Conservation (phyloP, 768 basidiomycete genomes). For the Postia placenta region DNA sequence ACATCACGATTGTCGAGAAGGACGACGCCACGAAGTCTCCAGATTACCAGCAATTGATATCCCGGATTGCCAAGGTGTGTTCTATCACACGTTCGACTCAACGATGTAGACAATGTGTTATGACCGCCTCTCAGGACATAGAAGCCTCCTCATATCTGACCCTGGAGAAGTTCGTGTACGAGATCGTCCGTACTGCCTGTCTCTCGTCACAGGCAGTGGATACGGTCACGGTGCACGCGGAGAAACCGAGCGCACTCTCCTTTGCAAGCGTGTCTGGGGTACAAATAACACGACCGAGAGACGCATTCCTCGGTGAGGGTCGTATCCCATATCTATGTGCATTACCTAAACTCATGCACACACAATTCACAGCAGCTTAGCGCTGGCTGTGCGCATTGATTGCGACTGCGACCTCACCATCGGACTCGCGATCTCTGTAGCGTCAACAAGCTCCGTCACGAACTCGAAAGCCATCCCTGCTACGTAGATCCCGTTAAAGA, state of each 20-base stretch:
- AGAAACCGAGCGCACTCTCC: slow-evolving; percentile 68
- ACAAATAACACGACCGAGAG: slow-evolving; percentile 41
- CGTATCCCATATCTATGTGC: no score
- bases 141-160: slow-evolving; percentile 49
- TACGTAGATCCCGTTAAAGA: no score
- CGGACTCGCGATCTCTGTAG: no score
- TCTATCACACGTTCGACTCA: no score
- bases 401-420: no score
- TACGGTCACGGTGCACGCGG: slow-evolving; percentile 45
- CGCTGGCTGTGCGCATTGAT: no score
- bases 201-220: slow-evolving; percentile 26
- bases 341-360: no score
- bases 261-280: slow-evolving; percentile 63
- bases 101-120: neutral
- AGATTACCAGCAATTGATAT: slow-evolving; percentile 33
- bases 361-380: no score
- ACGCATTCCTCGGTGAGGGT: neutral
- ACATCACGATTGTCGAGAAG: slow-evolving; percentile 40
- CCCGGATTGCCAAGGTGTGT: slow-evolving; percentile 24
- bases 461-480: no score
- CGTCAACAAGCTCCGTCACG: no score
- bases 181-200: slow-evolving; percentile 37
- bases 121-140: slow-evolving; percentile 33
- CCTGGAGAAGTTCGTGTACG: slow-evolving; percentile 50
- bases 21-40: slow-evolving; percentile 19